Evolutionary conservation across 176 grass and related monocot species (phyloP), one percentile per base, ranked within the genome.

Genomic region (Ananas comosus): DNA sequence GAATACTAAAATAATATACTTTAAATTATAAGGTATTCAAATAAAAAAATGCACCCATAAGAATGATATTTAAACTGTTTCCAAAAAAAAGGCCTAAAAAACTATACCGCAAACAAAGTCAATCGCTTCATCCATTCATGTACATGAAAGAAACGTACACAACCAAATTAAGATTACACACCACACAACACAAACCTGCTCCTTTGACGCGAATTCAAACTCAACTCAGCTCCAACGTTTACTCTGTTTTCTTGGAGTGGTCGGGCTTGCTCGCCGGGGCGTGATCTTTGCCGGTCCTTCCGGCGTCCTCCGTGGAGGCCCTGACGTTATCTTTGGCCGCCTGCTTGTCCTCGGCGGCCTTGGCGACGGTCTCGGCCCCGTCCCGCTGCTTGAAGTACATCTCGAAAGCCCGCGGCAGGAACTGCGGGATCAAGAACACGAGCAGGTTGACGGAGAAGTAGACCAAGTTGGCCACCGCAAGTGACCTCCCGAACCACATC

Each of bases 371-470:
- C 73, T 16, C 42, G 4, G 49, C 65, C 73, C 87, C 83, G 12
- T 87, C 76, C 8, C 77, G 70, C 76, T 83, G 79, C n/a, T 64
- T 83, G 74, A 92, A 97, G 69, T 97, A 97, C 64, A 66, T 87
- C 18, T 92, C 89, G 71, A 97, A 97, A 0, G 93, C 86, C 10
- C 83, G 67, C 0, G 93, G 86, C 4, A 96, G 69, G 65, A 92
- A 96, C 47, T 25, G 79, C 10, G 93, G 93, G 17, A 96, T 92
- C 21, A 96, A 74, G 79, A 96, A 96, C 23, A 69, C 88, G 51
- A 92, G 77, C 11, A 96, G 79, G 71, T 96, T 96, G 51, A 73
- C 29, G 49, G 83, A 92, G 86, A 92, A 96, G 66, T 92, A 96
- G 14, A 83, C 2, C 5, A 96, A 66, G 71, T 96, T 96, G 0